Evolutionary conservation across 2,329 filamentous ascomycete species (phyloP).

Genomic region (Aspergillus uvarum): DNA sequence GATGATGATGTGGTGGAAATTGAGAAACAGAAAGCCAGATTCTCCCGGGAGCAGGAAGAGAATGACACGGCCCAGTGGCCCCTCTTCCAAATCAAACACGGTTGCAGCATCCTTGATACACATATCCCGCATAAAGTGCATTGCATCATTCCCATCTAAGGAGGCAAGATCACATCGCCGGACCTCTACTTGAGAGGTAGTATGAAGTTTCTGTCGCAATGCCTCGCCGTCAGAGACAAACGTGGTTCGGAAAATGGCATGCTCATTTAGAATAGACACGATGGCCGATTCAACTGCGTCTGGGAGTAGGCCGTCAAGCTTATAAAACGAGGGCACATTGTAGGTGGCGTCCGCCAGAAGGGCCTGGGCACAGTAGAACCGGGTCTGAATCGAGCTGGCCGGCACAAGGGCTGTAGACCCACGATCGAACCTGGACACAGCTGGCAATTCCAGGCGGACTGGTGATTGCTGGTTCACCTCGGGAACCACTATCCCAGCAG

Average conservation of each 20-base stretch:
- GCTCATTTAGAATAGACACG: neutral
- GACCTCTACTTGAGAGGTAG: neutral
- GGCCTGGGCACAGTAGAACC: neutral
- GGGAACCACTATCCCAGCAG: neutral
- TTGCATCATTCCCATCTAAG: neutral
- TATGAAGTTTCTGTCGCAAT: neutral
- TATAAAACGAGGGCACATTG: neutral
- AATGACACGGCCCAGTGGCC: neutral
- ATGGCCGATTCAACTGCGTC: neutral
- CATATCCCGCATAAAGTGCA: neutral
- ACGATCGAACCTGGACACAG: neutral
- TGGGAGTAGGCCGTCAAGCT: neutral
- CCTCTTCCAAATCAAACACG: neutral
- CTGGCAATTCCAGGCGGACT: neutral
- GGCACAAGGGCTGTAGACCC: neutral
- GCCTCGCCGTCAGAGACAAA: neutral
- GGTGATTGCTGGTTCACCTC: neutral
- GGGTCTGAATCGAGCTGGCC: neutral
- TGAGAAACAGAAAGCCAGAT: neutral
- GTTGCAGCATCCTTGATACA: neutral
- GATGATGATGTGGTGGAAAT: neutral
- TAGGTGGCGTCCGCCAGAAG: neutral
- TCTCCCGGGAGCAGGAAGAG: neutral
- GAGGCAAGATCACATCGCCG: neutral
- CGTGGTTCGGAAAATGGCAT: neutral